Evolutionary conservation across 2,329 filamentous ascomycete genomes (phyloP).

Genomic region (Phialemonium atrogriseum): DNA sequence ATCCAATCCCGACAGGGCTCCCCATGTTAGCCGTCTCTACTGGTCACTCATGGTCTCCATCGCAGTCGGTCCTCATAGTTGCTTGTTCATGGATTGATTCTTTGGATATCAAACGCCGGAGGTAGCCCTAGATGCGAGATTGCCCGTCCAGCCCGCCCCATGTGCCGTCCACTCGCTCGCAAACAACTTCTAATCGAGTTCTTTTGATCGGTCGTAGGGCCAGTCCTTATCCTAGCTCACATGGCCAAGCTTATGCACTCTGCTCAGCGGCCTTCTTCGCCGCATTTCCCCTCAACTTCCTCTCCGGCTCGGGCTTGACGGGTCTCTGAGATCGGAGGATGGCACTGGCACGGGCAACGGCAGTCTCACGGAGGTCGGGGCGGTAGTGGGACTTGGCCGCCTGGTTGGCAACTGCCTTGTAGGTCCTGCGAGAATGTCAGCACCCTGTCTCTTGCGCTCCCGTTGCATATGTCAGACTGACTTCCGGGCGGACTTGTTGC

Average conservation of each 20-base stretch:
- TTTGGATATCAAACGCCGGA: constrained; percentile 22
- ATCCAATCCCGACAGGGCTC: too few relatives aligned
- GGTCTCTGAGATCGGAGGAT: constrained; percentile 71
- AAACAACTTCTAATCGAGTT: constrained; percentile 10
- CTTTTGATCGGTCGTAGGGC: too few relatives aligned
- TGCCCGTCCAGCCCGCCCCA: too few relatives aligned
- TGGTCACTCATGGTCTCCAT: too few relatives aligned
- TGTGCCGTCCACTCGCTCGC: too few relatives aligned
- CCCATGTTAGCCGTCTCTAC: too few relatives aligned
- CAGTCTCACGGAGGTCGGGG: constrained; percentile 64
- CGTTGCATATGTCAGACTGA: constrained; percentile 36
- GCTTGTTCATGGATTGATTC: constrained; percentile 13
- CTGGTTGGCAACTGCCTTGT: constrained; percentile 76
- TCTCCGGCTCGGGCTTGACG: constrained; percentile 65
- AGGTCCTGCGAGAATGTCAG: constrained; percentile 53
- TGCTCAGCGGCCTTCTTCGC: constrained; percentile 61
- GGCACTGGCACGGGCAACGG: constrained; percentile 80
- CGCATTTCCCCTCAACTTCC: constrained; percentile 73
- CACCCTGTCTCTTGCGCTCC: constrained; percentile 7
- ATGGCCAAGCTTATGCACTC: too few relatives aligned
- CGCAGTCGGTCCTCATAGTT: too few relatives aligned
- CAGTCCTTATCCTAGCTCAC: too few relatives aligned
- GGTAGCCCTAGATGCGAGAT: constrained; percentile 17
- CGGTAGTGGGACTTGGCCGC: constrained; percentile 83
- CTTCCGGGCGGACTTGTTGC: constrained; percentile 70